phyloP scores from a whole-genome alignment of 257 asterid genomes.

The Paraleonurus japonicus region DNA sequence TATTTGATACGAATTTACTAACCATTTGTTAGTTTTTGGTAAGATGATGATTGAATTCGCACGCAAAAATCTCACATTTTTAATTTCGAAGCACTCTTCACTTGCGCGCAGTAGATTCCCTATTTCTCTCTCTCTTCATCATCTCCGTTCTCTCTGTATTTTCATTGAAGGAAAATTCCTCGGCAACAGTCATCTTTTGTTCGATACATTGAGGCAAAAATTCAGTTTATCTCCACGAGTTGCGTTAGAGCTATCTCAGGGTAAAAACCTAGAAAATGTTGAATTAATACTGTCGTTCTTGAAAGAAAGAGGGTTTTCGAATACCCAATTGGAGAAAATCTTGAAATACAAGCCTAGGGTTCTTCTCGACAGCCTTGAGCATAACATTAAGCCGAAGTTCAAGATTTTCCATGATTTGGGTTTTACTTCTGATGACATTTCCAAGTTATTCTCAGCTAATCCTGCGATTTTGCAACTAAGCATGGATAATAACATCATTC shows the following conservation, averaged over 20 bases:
- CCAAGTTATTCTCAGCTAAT: background rate
- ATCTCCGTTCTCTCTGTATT: background rate
- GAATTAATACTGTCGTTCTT: background rate
- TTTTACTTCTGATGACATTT: background rate
- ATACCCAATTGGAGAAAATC: background rate
- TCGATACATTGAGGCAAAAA: background rate
- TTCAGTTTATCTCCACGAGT: background rate
- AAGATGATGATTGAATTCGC: background rate
- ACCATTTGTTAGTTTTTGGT: background rate
- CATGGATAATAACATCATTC: background rate
- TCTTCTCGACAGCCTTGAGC: background rate
- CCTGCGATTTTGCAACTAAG: background rate
- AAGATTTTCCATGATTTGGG: background rate
- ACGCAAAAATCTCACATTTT: background rate
- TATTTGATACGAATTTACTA: background rate
- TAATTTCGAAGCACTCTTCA: background rate
- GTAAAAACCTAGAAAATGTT: background rate
- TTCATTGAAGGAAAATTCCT: background rate
- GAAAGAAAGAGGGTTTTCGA: background rate
- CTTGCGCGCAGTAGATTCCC: background rate
- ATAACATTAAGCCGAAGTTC: background rate
- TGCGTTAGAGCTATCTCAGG: background rate
- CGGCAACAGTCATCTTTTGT: background rate
- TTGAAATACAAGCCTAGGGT: background rate
- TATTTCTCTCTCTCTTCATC: background rate